Evolutionary conservation across 805 yeast genomes (phyloP).

Genomic region (Spathaspora boniae): DNA sequence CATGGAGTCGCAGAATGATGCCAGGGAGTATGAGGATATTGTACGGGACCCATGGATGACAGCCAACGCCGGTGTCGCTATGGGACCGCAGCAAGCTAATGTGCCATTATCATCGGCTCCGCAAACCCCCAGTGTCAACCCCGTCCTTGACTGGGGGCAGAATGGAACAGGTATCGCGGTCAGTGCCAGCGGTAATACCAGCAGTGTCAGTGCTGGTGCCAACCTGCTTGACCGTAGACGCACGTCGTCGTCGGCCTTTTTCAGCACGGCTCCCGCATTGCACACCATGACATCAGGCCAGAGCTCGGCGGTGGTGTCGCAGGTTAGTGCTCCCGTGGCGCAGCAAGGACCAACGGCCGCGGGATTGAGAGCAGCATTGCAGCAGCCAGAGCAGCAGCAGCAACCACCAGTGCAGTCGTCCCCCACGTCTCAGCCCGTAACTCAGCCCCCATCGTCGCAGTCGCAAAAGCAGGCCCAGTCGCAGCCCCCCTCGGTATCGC

Average conservation of each 20-base stretch:
- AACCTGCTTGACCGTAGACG: conserved; percentile 40
- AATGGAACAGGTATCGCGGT: conserved; percentile 13
- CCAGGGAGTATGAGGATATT: conserved; percentile 44
- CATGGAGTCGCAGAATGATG: conserved; percentile 46
- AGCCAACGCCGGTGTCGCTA: conserved; percentile 22
- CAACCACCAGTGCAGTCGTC: conserved; percentile 1
- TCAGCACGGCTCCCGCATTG: conserved; percentile 27
- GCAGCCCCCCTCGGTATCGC: conserved; percentile 8
- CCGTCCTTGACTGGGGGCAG: conserved; percentile 35
- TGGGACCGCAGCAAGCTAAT: conserved; percentile 5
- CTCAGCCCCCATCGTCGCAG: conserved; percentile 7
- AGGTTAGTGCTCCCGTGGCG: too few relatives aligned
- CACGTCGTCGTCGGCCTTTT: conserved; percentile 51
- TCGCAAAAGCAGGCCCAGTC: conserved; percentile 2
- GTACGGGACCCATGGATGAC: conserved; percentile 45
- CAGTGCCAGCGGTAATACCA: not conserved
- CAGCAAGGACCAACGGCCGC: conserved; percentile 11
- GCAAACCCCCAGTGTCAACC: conserved; percentile 35
- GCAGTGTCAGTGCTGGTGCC: conserved; percentile 9
- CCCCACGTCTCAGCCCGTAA: too few relatives aligned
- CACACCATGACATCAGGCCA: conserved; percentile 6
- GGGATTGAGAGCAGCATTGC: conserved; percentile 8
- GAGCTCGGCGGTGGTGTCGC: too few relatives aligned
- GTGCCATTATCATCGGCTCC: conserved; percentile 16
- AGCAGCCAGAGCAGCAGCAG: conserved; percentile 10